Evolutionary conservation across 2,329 filamentous ascomycete species (phyloP).

Genomic region (Colletotrichum scovillei): DNA sequence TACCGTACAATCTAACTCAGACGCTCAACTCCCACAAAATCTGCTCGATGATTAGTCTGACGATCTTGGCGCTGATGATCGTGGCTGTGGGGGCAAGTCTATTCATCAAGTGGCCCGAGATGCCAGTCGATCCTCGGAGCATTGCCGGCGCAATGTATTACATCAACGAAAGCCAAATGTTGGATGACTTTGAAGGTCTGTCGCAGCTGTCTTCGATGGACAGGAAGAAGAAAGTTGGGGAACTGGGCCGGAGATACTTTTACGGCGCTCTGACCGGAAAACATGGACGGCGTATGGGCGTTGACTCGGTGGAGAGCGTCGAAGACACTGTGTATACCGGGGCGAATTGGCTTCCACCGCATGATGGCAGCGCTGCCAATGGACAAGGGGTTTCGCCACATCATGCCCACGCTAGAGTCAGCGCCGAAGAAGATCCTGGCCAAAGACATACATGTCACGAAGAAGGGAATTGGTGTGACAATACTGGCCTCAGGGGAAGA

Average conservation of each 20-base stretch:
- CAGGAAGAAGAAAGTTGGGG: conserved; percentile 20
- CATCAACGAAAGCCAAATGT: conserved; percentile 40
- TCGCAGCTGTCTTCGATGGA: conserved; percentile 15
- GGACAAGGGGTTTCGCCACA: neutral
- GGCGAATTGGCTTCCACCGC: conserved; percentile 6
- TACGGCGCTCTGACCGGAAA: conserved; percentile 40
- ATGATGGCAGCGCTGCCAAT: too few species aligned
- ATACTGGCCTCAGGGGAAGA: neutral
- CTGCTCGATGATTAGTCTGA: conserved; percentile 52
- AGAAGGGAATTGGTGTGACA: neutral
- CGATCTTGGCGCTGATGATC: conserved; percentile 56
- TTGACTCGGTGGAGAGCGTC: conserved; percentile 23
- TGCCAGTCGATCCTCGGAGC: conserved; percentile 59
- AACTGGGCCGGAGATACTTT: conserved; percentile 35
- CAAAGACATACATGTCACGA: neutral
- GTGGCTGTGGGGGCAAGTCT: conserved; percentile 52
- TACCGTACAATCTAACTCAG: conserved; percentile 58
- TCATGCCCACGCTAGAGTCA: neutral
- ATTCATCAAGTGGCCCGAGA: conserved; percentile 54
- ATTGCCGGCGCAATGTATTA: conserved; percentile 60
- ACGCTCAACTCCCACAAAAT: conserved; percentile 51
- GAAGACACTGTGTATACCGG: conserved; percentile 25
- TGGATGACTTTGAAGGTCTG: conserved; percentile 35
- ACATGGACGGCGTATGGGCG: conserved; percentile 19
- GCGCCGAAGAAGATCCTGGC: too few species aligned